Conservation (phyloP, 1,284 basidiomycete species). For the Pholiota adiposa region DNA sequence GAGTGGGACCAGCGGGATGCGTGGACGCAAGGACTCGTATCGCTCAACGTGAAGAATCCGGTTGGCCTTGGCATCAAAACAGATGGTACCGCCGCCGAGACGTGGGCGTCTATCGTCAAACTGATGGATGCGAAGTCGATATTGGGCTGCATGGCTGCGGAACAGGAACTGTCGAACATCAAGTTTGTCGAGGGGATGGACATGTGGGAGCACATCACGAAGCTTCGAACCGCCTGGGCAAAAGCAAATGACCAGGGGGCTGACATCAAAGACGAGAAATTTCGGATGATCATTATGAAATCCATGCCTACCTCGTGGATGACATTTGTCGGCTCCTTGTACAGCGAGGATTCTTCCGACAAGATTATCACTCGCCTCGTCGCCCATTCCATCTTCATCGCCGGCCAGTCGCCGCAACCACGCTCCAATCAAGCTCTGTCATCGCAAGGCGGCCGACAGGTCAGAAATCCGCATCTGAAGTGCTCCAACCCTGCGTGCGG, state of each 20-base stretch:
- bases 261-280: not conserved
- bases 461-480: slow-evolving; percentile 7
- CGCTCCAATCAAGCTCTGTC: not conserved
- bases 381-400: slow-evolving; percentile 3
- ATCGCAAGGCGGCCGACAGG: not conserved
- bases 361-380: slow-evolving; percentile 2
- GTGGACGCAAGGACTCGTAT: slow-evolving; percentile 20
- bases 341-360: not conserved
- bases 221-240: slow-evolving; percentile 15
- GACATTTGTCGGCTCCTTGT: slow-evolving; percentile 13
- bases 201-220: slow-evolving; percentile 9
- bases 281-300: slow-evolving; percentile 19
- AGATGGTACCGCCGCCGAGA: slow-evolving; percentile 22
- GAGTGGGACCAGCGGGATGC: slow-evolving; percentile 23
- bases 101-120: slow-evolving; percentile 19
- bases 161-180: slow-evolving; percentile 10
- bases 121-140: slow-evolving; percentile 10
- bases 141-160: slow-evolving; percentile 6
- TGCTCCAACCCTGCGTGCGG: slow-evolving; percentile 12
- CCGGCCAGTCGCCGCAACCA: not conserved
- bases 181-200: slow-evolving; percentile 12
- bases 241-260: slow-evolving; percentile 16
- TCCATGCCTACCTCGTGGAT: slow-evolving; percentile 17
- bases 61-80: slow-evolving; percentile 23
- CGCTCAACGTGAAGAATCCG: slow-evolving; percentile 25